phyloP scores from a whole-genome alignment of 805 yeast species.

The Starmerella tilneyi region DNA sequence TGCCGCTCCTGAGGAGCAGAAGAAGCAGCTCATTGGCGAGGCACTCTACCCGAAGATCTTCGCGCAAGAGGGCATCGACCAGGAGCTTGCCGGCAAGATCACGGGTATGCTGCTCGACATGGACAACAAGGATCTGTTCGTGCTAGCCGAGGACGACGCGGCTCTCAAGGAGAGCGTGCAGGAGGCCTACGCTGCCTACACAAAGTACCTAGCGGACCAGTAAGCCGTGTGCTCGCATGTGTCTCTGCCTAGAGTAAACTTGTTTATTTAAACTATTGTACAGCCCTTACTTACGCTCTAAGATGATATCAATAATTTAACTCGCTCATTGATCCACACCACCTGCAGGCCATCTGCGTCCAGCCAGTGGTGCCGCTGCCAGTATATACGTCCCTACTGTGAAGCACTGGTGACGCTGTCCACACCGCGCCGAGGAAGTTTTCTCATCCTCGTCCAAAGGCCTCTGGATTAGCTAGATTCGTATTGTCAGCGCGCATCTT shows the following conservation, averaged over 20 bases:
- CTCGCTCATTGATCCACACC: background rate
- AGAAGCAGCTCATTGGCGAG: conserved; percentile 96
- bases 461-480: no score
- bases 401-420: background rate
- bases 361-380: no score
- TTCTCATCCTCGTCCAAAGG: no score
- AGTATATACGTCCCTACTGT: no score
- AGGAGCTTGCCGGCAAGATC: conserved; percentile 94
- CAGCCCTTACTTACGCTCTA: conserved; percentile 4
- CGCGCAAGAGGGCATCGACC: conserved; percentile 78
- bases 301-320: conserved; percentile 1
- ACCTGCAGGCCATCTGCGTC: no score
- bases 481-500: no score
- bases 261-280: background rate
- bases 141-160: conserved; percentile 80
- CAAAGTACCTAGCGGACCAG: conserved; percentile 60
- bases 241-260: background rate
- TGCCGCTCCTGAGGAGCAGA: conserved; percentile 61
- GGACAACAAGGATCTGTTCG: conserved; percentile 82
- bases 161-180: conserved; percentile 81
- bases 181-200: conserved; percentile 91
- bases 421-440: no score
- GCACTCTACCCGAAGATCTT: conserved; percentile 88
- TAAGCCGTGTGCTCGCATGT: conserved; percentile 21
- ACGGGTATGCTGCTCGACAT: conserved; percentile 98